These are phyloP conservation scores for Boechera retrofracta DNA, from an alignment of 345 rosid genomes.

Conservation along the genomic window DNA sequence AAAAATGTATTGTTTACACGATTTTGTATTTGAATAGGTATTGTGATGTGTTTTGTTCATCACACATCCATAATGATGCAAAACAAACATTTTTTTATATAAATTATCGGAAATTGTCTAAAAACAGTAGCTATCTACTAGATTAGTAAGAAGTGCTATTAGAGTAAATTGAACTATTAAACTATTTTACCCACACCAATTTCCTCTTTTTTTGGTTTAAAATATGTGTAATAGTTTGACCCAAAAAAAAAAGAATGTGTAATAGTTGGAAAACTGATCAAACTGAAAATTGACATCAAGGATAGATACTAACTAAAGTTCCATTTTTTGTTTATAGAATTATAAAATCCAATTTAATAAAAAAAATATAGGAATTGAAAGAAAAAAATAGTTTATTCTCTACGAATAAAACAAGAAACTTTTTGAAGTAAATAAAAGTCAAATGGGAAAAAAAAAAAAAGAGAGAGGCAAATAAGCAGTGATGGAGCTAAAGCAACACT, in stretches of 20 bases:
- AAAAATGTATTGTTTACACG: neutral
- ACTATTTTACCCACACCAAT: neutral
- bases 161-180: neutral
- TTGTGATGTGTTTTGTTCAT: neutral
- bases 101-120: too few species aligned
- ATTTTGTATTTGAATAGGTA: neutral
- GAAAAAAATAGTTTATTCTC: too few species aligned
- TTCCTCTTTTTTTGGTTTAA: neutral
- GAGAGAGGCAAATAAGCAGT: constrained; percentile 25
- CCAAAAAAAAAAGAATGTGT: too few species aligned
- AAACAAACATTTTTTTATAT: neutral
- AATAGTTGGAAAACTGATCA: neutral
- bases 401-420: neutral
- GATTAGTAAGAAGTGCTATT: too few species aligned
- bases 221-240: neutral
- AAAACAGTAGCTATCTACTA: too few species aligned
- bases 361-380: neutral
- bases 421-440: constrained; percentile 31
- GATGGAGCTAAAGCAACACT: constrained; percentile 42
- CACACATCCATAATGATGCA: neutral
- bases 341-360: neutral
- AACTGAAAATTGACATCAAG: neutral
- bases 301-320: neutral
- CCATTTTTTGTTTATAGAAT: neutral
- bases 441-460: constrained; percentile 6